These are phyloP conservation scores for Penicillium sp. DNA, from an alignment of 2,329 filamentous ascomycete genomes.

Conservation along the genomic window DNA sequence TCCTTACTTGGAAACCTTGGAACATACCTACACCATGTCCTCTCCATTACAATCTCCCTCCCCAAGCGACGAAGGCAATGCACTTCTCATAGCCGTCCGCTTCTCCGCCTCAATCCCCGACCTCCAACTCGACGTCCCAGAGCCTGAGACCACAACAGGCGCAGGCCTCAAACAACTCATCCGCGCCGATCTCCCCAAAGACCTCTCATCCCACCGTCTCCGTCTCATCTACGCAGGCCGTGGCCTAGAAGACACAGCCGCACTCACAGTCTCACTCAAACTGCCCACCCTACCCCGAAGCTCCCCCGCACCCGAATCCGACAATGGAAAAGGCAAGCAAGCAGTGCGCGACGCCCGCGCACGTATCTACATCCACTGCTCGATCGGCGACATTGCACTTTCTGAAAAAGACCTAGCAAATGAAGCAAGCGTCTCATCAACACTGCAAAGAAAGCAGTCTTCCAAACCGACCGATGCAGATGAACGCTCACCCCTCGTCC, in stretches of 20 bases:
- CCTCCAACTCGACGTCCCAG: conserved; percentile 72
- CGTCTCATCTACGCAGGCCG: conserved; percentile 90
- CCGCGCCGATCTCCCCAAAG: conserved; percentile 66
- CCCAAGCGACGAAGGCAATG: conserved; percentile 15
- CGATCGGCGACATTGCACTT: conserved; percentile 75
- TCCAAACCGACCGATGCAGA: not conserved
- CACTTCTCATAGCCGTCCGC: conserved; percentile 78
- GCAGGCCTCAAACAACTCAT: conserved; percentile 81
- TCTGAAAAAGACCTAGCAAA: conserved; percentile 67
- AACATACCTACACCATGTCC: conserved; percentile 18
- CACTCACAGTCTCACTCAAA: conserved; percentile 69
- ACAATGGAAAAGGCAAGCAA: conserved; percentile 66
- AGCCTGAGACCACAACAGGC: conserved; percentile 69
- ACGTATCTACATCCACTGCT: conserved; percentile 89
- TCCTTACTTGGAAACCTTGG: not conserved
- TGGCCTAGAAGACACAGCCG: conserved; percentile 73
- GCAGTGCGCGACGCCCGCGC: conserved; percentile 54
- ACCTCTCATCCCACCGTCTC: conserved; percentile 68
- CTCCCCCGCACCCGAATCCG: conserved; percentile 25
- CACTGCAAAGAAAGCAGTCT: conserved; percentile 19
- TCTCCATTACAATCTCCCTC: conserved; percentile 16
- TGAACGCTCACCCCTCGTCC: conserved; percentile 7
- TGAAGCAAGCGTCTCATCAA: conserved; percentile 56
- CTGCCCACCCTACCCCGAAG: conserved; percentile 57
- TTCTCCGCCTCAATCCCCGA: conserved; percentile 87